Conservation (phyloP, 2,329 filamentous ascomycete species). For the Geosmithia putterillii region DNA sequence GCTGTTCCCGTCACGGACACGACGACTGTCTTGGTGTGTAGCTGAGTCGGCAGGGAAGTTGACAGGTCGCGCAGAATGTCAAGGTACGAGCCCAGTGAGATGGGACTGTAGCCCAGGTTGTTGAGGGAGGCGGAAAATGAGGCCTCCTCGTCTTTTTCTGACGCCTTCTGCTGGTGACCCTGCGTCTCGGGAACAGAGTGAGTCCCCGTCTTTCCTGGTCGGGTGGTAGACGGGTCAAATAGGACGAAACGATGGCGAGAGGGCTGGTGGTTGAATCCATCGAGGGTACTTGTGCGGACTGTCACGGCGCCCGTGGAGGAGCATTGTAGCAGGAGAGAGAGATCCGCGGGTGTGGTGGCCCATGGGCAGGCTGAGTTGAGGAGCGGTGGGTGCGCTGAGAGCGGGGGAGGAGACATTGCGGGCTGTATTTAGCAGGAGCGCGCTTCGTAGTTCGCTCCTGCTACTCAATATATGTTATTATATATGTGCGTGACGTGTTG, state of each 20-base stretch:
- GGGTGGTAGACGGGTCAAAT: conserved; percentile 33
- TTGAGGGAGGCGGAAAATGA: conserved; percentile 43
- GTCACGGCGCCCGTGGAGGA: conserved; percentile 61
- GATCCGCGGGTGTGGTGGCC: conserved; percentile 54
- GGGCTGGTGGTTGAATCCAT: conserved; percentile 52
- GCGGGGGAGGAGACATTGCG: background rate
- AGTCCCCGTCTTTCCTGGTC: conserved; percentile 5
- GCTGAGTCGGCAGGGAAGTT: background rate
- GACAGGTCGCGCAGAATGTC: conserved; percentile 37
- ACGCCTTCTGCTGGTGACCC: background rate
- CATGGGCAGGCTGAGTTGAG: conserved; percentile 68
- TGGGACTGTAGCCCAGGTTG: conserved; percentile 62
- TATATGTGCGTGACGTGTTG: too few species aligned
- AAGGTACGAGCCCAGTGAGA: conserved; percentile 47
- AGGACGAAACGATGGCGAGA: conserved; percentile 52
- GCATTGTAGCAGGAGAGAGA: conserved; percentile 47
- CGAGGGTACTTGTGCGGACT: conserved; percentile 54
- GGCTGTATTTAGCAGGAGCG: too few species aligned
- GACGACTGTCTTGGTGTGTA: conserved; percentile 45
- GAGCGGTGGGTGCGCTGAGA: conserved; percentile 45
- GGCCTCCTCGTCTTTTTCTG: background rate
- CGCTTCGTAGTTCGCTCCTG: too few species aligned
- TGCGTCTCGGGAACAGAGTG: conserved; percentile 1
- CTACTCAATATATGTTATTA: too few species aligned
- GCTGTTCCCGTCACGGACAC: conserved; percentile 58